Evolutionary conservation across 1,139 yeast species (phyloP), one percentile per base, ranked within the genome.

Genomic region (Sugiyamaella xylanicola): DNA sequence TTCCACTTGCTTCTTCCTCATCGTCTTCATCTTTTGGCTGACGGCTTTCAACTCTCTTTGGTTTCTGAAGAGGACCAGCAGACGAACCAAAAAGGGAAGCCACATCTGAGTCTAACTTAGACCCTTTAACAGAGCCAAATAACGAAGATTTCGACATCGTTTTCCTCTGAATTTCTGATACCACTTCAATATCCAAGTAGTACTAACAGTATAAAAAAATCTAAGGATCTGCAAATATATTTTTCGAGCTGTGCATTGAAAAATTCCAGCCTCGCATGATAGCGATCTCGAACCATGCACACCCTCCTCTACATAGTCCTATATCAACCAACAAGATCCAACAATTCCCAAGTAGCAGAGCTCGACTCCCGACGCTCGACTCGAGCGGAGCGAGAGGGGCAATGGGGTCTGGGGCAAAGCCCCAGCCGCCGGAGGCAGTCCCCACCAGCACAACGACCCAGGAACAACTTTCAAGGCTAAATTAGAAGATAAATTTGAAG

Each of bases 61-160:
- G 36, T 35, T 19, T 25, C 29, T 45, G 39, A 25, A 48, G 37
- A 29, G 52, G 52, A 11, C 52, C 52, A 11, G 46, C 37, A 17
- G 52, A 37, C 4, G 52, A 40, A 16, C 37, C 47, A 15, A 48
- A 48, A 5, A 48, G 40, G 22, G 52, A 48, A 5, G 45, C 21
- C 9, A 48, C 27, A 29, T 44, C n/a, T 11, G 52, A 29, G 21
- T 48, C 53, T 13, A 50, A 13, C 3, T 22, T 22, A 2, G 48
- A 42, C 13, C 29, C 15, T 16, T 42, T 35, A 4, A 50, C 22
- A 21, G 53, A 35, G 20, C 53, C 48, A 39, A 50, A 50, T 17
- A 50, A 22, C 2, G 53, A 50, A 40, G 51, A 48, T 37, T 48
- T 48, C 2, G 52, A 48, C 52, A 48, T 48, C 29, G 13, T 48